Conservation (phyloP, 768 basidiomycete species). For the Pleurotus djamor region DNA sequence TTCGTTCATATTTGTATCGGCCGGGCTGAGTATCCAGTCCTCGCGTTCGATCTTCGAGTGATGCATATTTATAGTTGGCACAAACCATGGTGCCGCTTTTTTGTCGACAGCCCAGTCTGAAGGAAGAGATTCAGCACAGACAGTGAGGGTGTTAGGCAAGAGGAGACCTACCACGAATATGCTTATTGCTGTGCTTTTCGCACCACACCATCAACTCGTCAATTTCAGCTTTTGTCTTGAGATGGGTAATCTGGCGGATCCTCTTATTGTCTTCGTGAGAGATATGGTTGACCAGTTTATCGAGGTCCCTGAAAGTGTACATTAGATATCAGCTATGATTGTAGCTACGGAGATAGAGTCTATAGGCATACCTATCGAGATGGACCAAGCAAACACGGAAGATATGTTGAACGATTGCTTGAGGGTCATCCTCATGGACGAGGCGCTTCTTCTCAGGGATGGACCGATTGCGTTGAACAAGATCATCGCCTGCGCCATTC, state of each 20-base stretch:
- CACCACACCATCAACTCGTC: not conserved
- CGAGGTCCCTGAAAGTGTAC: not conserved
- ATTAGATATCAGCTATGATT: not conserved
- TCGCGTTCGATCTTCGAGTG: not conserved
- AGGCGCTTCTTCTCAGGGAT: conserved; percentile 5
- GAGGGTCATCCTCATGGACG: conserved; percentile 12
- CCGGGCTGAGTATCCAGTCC: not conserved
- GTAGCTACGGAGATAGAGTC: not conserved
- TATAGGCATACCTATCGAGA: conserved; percentile 10
- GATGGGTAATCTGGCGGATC: not conserved
- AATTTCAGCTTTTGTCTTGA: not conserved
- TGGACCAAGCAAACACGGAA: conserved; percentile 15
- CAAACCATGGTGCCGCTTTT: not conserved
- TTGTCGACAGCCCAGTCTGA: not conserved
- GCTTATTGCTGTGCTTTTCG: not conserved
- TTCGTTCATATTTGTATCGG: not conserved
- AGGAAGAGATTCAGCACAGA: not conserved
- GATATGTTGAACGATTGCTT: conserved; percentile 10
- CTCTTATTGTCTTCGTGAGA: not conserved
- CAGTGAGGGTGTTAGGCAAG: not conserved
- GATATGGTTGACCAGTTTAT: not conserved
- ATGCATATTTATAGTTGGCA: not conserved
- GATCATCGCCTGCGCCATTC: conserved; percentile 11
- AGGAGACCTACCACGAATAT: not conserved
- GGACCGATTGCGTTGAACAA: conserved; percentile 9